A percentile compares a stretch with the other conserved stretches of the same genome.
Conservation (phyloP, 176 grass and related monocot genomes). For the Zea mays region DNA sequence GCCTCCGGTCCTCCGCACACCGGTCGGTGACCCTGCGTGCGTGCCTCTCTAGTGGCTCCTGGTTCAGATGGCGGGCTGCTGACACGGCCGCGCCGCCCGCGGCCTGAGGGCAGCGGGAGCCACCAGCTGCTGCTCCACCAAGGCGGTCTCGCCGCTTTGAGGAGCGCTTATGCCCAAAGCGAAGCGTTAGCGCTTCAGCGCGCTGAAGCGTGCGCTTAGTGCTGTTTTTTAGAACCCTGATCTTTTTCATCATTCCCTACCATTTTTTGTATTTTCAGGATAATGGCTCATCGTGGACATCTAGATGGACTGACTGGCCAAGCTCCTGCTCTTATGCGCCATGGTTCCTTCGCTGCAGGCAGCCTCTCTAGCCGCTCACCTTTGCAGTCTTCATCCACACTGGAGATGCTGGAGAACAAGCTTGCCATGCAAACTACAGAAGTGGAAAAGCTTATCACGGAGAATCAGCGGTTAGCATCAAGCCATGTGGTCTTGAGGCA, state of each 20-base stretch:
- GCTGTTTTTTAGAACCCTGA: too few species aligned
- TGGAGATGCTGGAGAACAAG: constrained; percentile 71
- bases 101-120: too few species aligned
- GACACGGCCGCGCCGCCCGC: too few species aligned
- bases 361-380: constrained; percentile 40
- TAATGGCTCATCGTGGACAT: constrained; percentile 66
- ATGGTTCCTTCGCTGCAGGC: constrained; percentile 54
- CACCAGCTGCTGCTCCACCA: too few species aligned
- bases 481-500: constrained; percentile 79
- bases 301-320: constrained; percentile 48
- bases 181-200: too few species aligned
- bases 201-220: too few species aligned
- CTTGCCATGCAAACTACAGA: constrained; percentile 62
- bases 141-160: too few species aligned
- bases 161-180: too few species aligned
- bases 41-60: too few species aligned
- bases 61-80: too few species aligned
- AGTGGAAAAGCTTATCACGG: constrained; percentile 69
- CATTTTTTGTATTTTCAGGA: constrained; percentile 36
- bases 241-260: not conserved
- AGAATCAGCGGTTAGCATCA: constrained; percentile 72
- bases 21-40: too few species aligned
- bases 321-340: constrained; percentile 57
- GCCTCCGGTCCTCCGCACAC: too few species aligned
- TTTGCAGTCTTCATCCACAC: constrained; percentile 37